Percentiles rank a stretch among this genome's conserved stretches.
phyloP scores from a whole-genome alignment of 2,329 filamentous ascomycete genomes.

The Ascochyta pisi region DNA sequence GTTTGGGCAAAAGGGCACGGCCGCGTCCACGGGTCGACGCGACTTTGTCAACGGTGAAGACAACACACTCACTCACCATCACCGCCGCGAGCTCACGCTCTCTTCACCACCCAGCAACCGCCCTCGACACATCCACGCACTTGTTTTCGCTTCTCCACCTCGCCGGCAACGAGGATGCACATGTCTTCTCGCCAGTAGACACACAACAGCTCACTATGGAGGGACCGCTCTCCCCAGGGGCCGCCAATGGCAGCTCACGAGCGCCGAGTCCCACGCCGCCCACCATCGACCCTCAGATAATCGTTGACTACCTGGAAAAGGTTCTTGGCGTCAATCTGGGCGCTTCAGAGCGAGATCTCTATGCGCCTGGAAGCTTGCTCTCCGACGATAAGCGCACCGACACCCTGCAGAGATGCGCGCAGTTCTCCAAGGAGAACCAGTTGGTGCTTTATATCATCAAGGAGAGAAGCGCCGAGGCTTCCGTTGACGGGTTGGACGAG shows the following conservation, averaged over 20 bases:
- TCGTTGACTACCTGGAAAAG: constrained; percentile 57
- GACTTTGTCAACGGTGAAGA: constrained; percentile 26
- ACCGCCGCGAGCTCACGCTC: constrained; percentile 21
- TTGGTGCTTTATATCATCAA: constrained; percentile 91
- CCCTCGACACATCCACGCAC: background rate
- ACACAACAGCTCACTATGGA: constrained; percentile 47
- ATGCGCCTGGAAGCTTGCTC: constrained; percentile 81
- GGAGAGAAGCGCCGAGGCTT: constrained; percentile 64
- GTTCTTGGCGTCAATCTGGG: constrained; percentile 58
- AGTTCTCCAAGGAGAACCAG: constrained; percentile 89
- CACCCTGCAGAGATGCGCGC: constrained; percentile 83
- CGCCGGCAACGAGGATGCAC: constrained; percentile 35
- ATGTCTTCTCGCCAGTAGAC: constrained; percentile 40
- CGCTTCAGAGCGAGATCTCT: constrained; percentile 74
- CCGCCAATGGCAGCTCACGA: constrained; percentile 48
- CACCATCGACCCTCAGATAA: constrained; percentile 55
- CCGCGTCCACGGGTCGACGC: constrained; percentile 17
- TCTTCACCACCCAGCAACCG: background rate
- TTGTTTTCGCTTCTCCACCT: constrained; percentile 11
- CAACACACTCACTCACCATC: constrained; percentile 30
- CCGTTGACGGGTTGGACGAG: constrained; percentile 39
- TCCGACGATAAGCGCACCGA: constrained; percentile 75
- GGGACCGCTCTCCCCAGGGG: constrained; percentile 51
- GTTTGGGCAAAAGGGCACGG: constrained; percentile 18
- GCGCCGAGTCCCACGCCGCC: constrained; percentile 47